Percentiles rank a stretch among this genome's conserved stretches.
Conservation (phyloP, 1,284 basidiomycete genomes). For the Cryptococcus jaspeensis region DNA sequence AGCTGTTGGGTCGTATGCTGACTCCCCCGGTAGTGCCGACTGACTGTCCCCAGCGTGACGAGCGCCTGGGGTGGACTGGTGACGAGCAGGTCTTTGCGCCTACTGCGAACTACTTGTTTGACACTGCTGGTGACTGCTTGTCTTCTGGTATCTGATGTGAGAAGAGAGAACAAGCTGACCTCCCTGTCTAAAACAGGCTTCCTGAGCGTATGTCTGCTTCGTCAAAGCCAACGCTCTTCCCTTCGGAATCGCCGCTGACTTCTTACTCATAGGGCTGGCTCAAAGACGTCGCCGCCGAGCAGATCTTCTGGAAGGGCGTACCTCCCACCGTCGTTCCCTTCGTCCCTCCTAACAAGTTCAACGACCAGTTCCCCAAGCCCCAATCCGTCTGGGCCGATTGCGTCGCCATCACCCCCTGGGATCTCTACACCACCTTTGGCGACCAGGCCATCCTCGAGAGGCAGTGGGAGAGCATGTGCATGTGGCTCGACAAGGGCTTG, state of each 20-base stretch:
- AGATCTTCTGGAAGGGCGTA: slow-evolving; percentile 20
- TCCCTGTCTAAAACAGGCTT: background rate
- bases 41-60: slow-evolving; percentile 47
- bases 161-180: no score
- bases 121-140: slow-evolving; percentile 17
- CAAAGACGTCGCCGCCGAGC: slow-evolving; percentile 32
- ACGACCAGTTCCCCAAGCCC: slow-evolving; percentile 10
- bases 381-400: slow-evolving; percentile 37
- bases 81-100: slow-evolving; percentile 42
- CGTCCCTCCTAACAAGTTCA: slow-evolving; percentile 11
- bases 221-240: no score
- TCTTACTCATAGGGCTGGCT: slow-evolving; percentile 33
- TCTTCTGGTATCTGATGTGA: background rate
- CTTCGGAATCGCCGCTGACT: no score
- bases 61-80: slow-evolving; percentile 46
- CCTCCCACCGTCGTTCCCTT: slow-evolving; percentile 34
- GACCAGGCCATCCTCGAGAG: slow-evolving; percentile 23
- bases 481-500: slow-evolving; percentile 41
- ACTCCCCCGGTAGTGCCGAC: slow-evolving; percentile 24
- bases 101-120: slow-evolving; percentile 37
- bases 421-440: slow-evolving; percentile 30
- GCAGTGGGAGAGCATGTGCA: slow-evolving; percentile 31
- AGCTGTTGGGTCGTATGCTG: background rate
- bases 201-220: background rate
- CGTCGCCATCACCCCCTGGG: slow-evolving; percentile 28